Base-by-base conservation (phyloP, 1,139 yeast species). In the Nakaseomyces glabratus region DNA sequence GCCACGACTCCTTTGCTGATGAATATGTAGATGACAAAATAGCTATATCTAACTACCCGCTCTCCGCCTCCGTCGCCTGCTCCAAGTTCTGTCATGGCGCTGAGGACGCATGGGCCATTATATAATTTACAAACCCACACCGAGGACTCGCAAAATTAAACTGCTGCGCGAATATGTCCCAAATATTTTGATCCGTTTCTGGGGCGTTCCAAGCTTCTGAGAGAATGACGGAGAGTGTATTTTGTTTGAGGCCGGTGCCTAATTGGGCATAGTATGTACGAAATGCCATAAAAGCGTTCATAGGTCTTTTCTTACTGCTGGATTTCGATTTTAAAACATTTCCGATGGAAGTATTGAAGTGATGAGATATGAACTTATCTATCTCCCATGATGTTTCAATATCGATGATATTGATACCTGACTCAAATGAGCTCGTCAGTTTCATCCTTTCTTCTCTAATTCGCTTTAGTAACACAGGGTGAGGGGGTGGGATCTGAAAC, bases 21-120 rank as follows among this genome's bases (percentile, higher is more conserved):
- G 97, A 88, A 61, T 88, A 61, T 55, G 95, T 88, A 31, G 98
- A 90, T 59, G 98, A 90, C 60, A 90, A 90, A 57, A 82, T 90
- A 45, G 96, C 96, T 50, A 79, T 90, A 42, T 85, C 96, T 21
- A 86, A 88, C 54, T 90, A 88, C 59, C 95, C 98, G 35, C 71
- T 90, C 45, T 82, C 95, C 39, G 98, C 98, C 4, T 85, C 97
- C 13, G 97, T 93, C 39, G 97, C 98, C 15, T 90, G 97, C 62
- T 82, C 95, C 48, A 90, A 90, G 63, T 86, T 90, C 66, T 88
- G 97, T 60, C 98, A 90, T 57, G 97, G 97, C 36, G 86, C 95
- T 57, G 98, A 90, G 65, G 98, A 90, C 61, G 93, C 93, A 23
- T 90, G 97, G 97, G 77, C 76, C 34, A 88, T 90, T 51, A 58